A percentile compares a stretch with the other conserved stretches of the same genome.
Conservation (phyloP, 139 green algal species). For the Ostreobium quekettii region DNA sequence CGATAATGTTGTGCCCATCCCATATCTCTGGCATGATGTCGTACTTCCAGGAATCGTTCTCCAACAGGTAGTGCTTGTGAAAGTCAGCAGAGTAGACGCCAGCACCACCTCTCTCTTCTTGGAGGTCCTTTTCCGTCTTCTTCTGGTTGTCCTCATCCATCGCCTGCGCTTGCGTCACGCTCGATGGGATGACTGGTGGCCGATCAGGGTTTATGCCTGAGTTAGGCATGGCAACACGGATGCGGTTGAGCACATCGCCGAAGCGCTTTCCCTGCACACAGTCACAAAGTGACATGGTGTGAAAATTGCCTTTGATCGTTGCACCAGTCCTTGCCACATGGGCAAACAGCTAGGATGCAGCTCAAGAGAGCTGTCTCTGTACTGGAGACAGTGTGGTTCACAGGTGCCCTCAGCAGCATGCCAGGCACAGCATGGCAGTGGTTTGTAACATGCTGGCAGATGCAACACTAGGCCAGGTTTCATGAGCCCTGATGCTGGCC, state of each 20-base stretch:
- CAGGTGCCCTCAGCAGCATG: too few species aligned
- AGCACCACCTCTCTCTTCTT: slow-evolving; percentile 88
- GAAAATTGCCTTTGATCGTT: too few species aligned
- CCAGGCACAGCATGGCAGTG: too few species aligned
- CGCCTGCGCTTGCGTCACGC: slow-evolving; percentile 50
- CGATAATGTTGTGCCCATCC: slow-evolving; percentile 91
- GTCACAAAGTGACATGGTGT: too few species aligned
- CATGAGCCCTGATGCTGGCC: too few species aligned
- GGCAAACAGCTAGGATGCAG: too few species aligned
- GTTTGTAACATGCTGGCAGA: too few species aligned
- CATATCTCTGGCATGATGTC: slow-evolving; percentile 97
- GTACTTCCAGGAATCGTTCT: slow-evolving; percentile 72
- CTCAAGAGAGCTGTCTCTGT: too few species aligned
- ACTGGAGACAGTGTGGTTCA: too few species aligned
- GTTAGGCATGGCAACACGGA: slow-evolving; percentile 88
- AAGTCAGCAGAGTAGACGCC: slow-evolving; percentile 89
- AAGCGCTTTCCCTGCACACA: slow-evolving; percentile 78
- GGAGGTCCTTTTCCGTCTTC: slow-evolving; percentile 63
- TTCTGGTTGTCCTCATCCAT: slow-evolving; percentile 32
- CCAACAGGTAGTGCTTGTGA: slow-evolving; percentile 80
- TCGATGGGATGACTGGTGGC: slow-evolving; percentile 74
- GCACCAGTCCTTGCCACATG: too few species aligned
- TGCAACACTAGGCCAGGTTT: too few species aligned
- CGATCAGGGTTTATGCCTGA: slow-evolving; percentile 34
- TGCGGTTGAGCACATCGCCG: slow-evolving; percentile 77